phyloP scores from a whole-genome alignment of 2,329 filamentous ascomycete species.

The Lachnellula hyalina region DNA sequence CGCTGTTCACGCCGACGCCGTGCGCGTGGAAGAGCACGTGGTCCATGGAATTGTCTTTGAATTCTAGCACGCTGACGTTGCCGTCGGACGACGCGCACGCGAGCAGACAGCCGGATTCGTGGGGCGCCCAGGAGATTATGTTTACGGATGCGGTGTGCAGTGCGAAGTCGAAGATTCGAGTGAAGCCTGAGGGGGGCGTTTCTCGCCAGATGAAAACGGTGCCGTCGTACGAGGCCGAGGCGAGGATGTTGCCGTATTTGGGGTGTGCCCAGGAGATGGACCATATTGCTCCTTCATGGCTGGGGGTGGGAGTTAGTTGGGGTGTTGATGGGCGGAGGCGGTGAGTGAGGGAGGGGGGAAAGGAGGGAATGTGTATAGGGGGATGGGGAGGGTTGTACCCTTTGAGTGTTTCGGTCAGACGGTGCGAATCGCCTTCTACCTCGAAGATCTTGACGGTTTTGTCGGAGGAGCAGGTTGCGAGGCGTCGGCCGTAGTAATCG shows the following conservation, averaged over 20 bases:
- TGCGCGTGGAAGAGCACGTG: constrained; percentile 88
- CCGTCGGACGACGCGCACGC: constrained; percentile 94
- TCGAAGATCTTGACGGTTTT: constrained; percentile 99
- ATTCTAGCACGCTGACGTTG: constrained; percentile 88
- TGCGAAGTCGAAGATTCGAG: constrained; percentile 87
- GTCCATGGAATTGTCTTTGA: constrained; percentile 92
- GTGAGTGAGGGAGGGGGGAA: background rate
- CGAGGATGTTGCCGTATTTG: constrained; percentile 97
- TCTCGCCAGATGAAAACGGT: constrained; percentile 99
- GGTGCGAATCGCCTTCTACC: constrained; percentile 87
- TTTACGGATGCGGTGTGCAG: constrained; percentile 96
- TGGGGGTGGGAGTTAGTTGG: constrained; percentile 35
- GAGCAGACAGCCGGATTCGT: constrained; percentile 89
- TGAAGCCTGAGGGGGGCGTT: constrained; percentile 60
- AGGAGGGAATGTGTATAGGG: background rate
- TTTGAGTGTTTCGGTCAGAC: constrained; percentile 86
- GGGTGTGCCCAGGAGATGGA: constrained; percentile 97
- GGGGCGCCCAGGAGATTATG: constrained; percentile 94
- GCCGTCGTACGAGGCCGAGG: constrained; percentile 92
- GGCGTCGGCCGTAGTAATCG: constrained; percentile 94
- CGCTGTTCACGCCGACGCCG: constrained; percentile 89
- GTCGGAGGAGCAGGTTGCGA: constrained; percentile 96
- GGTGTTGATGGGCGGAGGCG: background rate
- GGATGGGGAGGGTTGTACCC: constrained; percentile 51
- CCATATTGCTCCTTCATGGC: constrained; percentile 97